Base-by-base conservation (phyloP, 208 protist species). In the Trypanosoma caninum region DNA sequence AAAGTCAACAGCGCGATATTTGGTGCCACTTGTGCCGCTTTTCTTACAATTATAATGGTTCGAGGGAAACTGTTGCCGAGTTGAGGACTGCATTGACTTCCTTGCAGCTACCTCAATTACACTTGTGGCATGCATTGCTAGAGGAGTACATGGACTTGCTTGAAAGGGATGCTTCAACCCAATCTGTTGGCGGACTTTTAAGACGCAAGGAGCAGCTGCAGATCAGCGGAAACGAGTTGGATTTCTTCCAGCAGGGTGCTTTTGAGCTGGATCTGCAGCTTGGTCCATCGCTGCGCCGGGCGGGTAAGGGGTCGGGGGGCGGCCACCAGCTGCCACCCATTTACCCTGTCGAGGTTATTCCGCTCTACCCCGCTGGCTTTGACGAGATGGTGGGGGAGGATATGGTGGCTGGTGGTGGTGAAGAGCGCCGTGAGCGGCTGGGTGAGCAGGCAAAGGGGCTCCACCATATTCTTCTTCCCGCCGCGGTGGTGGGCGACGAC, bases 341-440 rank as follows among this genome's bases (percentile, higher is more conserved):
- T 25, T 93, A 80, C 64, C 85, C 85, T 10, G 82, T 89, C 14
- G 82, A 88, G 57, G 82, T 93, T 54, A 34, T 83, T 38, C 85
- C 85, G 5, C 69, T 93, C 23, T 93, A 72, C 64, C 85, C 85
- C 5, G 76, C 68, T 35, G 77, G 66, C 13, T 86, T 82, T 55
- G 42, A 74, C 22, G 30, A 33, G 35, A 74, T 69, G 3, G 77
- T 65, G n/a, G n/a, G n/a, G 14, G 56, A 57, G 37, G 72, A 54
- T 18, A 74, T 37, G 53, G 20, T 10, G 53, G 61, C 50, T 28
- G 58, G 58, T 44, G 65, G 62, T 47, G 7, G n/a, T n/a, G n/a
- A n/a, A 13, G 59, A 42, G 3, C 52, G 51, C 0, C 53, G 54
- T 41, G 58, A 79, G 1, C 64, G 69, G 37, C 68, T 92, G 14